A percentile compares a stretch with the other conserved stretches of the same genome.
phyloP scores from a whole-genome alignment of 2,329 filamentous ascomycete genomes.

The Monosporascus sp. region DNA sequence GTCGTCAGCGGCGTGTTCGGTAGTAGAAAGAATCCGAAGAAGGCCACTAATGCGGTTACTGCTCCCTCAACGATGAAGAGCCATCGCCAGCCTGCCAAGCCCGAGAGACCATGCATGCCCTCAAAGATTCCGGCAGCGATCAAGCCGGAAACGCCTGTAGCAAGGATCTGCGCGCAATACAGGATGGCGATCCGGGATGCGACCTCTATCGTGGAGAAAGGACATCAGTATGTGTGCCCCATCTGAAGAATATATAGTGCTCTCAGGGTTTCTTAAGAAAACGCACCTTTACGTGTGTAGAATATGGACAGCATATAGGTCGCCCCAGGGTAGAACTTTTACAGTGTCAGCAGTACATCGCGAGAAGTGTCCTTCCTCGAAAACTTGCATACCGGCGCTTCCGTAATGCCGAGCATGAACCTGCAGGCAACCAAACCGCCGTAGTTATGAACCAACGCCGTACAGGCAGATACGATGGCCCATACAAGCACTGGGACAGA shows the following conservation, averaged over 20 bases:
- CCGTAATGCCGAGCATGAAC: conserved; percentile 13
- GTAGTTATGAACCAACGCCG: conserved; percentile 32
- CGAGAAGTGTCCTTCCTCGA: no score
- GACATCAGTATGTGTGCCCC: no score
- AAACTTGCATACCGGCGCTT: background rate
- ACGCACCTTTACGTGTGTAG: no score
- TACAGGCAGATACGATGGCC: conserved; percentile 32
- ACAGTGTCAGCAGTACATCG: no score
- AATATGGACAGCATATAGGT: no score
- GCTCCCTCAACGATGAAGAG: conserved; percentile 55
- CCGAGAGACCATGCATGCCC: conserved; percentile 50
- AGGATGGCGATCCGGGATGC: conserved; percentile 28
- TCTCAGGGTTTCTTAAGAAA: no score
- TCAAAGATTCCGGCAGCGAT: conserved; percentile 52
- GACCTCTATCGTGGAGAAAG: no score
- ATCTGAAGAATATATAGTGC: no score
- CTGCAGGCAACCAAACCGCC: conserved; percentile 32
- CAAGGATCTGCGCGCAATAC: conserved; percentile 32
- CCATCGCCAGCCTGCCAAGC: conserved; percentile 41
- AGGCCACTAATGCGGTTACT: conserved; percentile 55
- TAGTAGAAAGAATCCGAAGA: conserved; percentile 54
- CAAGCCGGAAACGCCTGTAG: conserved; percentile 50
- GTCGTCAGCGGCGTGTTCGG: conserved; percentile 36
- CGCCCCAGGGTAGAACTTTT: no score
- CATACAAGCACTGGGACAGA: no score